Evolutionary conservation across 805 yeast species (phyloP), one percentile per base, ranked within the genome.

Genomic region (Maudiozyma turicensis): DNA sequence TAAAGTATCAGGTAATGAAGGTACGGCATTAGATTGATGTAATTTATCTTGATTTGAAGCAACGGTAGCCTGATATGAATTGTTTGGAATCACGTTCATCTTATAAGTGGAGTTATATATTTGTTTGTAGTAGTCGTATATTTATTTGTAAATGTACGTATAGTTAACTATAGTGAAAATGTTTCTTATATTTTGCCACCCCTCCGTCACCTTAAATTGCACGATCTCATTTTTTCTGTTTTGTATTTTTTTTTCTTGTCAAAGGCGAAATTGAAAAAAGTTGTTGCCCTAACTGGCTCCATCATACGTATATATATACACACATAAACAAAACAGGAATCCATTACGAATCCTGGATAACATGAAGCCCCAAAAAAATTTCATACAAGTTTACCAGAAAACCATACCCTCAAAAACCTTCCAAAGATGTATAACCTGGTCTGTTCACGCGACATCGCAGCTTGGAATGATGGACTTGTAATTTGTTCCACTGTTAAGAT

Each of bases 1-100:
- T 46, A 85, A 70, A 2, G 80, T 77, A 60, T 85, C 95, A 52
- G 81, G 86, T 47, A 85, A 68, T 2, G 80, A 82, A 33, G 86
- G 86, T 0, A 85, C 82, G 29, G 85, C 81, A 33, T 74, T 77
- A 4, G 89, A 84, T 0, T 76, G 68, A 8, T 57, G 41, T 11
- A 73, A 74, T 3, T 81, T 81, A 51, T 67, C 76, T 31, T 73
- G 65, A 44, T 75, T 73, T 45, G 81, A 72, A 58, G 76, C 72
- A 42, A 84, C 78, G 31, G 70, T 55, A 5, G 77, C 63, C 34
- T 68, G 67, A 52, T 74, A 73, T 32, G 69, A 58, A 50, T 69
- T 66, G 38, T 71, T 72, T 47, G 93, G 93, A 8, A 80, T 73
- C 42, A 82, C 71, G 76, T 76, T 58, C 73, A 66, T 65, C 76